These are phyloP conservation scores for Pythium rhizo-oryzae DNA, from an alignment of 352 stramenopile genomes.

Conservation along the genomic window DNA sequence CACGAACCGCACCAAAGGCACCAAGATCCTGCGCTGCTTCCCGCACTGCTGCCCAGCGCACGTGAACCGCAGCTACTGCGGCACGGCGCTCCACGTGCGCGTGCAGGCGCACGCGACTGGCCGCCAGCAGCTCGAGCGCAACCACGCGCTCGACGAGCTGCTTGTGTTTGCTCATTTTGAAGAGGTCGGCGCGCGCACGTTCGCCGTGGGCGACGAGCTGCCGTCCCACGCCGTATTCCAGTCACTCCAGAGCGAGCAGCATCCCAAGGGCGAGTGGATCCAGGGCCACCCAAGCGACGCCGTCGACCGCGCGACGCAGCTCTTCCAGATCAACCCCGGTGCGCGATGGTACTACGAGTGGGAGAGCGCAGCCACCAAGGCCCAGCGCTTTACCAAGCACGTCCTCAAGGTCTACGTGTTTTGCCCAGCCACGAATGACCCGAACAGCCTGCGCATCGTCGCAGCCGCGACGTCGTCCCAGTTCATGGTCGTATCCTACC, in stretches of 20 bases:
- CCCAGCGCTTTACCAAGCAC: conserved; percentile 64
- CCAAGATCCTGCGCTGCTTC: conserved; percentile 76
- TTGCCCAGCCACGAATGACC: conserved; percentile 23
- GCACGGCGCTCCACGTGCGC: conserved; percentile 47
- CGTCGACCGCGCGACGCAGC: conserved; percentile 21
- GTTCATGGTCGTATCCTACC: conserved; percentile 75
- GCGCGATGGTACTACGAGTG: conserved; percentile 77
- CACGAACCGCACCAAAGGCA: conserved; percentile 54
- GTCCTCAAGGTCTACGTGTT: conserved; percentile 63
- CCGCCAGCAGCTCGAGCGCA: background rate
- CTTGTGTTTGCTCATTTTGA: conserved; percentile 63
- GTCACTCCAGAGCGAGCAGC: conserved; percentile 60
- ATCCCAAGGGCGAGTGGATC: conserved; percentile 69
- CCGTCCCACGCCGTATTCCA: conserved; percentile 33
- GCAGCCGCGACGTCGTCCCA: conserved; percentile 44
- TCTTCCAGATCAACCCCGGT: conserved; percentile 62
- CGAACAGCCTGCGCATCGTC: conserved; percentile 39
- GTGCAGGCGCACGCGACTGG: conserved; percentile 25
- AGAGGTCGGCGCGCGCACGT: conserved; percentile 34
- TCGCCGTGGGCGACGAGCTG: conserved; percentile 21
- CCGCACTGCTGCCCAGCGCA: conserved; percentile 71
- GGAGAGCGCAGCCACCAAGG: conserved; percentile 65
- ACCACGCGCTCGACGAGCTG: conserved; percentile 14
- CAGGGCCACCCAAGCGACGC: conserved; percentile 34
- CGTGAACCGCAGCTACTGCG: conserved; percentile 72